Base-by-base conservation (phyloP, 2,329 filamentous ascomycete species). In the Endothia cerciana region DNA sequence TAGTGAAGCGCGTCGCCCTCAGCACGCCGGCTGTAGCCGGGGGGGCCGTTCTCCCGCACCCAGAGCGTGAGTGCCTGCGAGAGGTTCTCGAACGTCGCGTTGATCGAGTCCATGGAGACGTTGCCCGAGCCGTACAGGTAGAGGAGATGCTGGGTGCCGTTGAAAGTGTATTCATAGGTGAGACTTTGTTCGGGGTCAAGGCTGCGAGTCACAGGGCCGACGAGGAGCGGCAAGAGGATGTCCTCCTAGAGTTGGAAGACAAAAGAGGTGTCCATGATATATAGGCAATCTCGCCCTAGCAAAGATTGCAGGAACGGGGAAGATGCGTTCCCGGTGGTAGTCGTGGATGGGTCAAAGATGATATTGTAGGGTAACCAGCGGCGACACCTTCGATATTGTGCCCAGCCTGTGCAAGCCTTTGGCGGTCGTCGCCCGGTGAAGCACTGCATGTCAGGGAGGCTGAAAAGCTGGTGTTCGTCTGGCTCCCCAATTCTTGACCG, bases 311-410 rank as follows among this genome's bases (percentile, higher is more conserved):
- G 47, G 11, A 63, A 30, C 8, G 64, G n/a, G 7, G 45, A 60
- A 2, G 40, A 65, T 3, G 45, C 19, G 36, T 60, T 59, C 17
- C 17, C 11, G 13, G 22, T 6, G 1, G 41, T 43, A 5, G 15
- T n/a, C n/a, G n/a, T 33, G 3, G 7, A 2, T 17, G 53, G 51
- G 43, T 30, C 25, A 28, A 38, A 38, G 25, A 43, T 66, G 15
- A 49, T 28, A n/a, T 63, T 66, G 22, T 58, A 66, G 41, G 49
- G 2, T 4, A 66, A 15, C 64, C 64, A 66, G 41, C 64, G 55
- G 8, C 25, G 0, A 28, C n/a, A 8, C 4, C 33, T 0, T 13
- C 25, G 15, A 36, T 15, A 11, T 49, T 33, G 17, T 66, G 60
- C 3, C 64, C 64, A 22, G 45, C 43, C 6, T 15, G 2, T 10